Conservation (phyloP, 2,329 filamentous ascomycete genomes). For the Aureobasidium sp. region DNA sequence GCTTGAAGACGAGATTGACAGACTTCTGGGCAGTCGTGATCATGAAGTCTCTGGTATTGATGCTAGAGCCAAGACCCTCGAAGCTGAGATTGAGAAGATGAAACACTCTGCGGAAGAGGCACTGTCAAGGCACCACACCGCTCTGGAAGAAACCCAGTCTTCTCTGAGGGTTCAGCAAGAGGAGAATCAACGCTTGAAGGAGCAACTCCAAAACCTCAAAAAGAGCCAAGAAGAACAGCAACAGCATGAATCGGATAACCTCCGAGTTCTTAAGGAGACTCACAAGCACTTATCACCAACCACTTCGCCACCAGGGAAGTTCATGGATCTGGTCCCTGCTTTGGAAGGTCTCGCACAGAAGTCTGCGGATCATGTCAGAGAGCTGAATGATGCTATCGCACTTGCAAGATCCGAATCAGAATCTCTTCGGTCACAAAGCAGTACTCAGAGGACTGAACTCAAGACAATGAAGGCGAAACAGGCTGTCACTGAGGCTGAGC, state of each 20-base stretch:
- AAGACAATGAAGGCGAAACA: slow-evolving; percentile 23
- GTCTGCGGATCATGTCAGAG: slow-evolving; percentile 35
- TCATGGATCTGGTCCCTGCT: slow-evolving; percentile 29
- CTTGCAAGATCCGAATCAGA: slow-evolving; percentile 40
- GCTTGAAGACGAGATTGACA: slow-evolving; percentile 83
- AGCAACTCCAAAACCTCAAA: slow-evolving; percentile 32
- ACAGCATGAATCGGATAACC: slow-evolving; percentile 30
- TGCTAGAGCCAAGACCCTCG: slow-evolving; percentile 57
- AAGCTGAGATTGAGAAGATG: slow-evolving; percentile 61
- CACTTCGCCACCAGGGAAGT: slow-evolving; percentile 27
- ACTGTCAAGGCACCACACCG: slow-evolving; percentile 40
- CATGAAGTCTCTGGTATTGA: slow-evolving; percentile 68
- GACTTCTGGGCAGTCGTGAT: slow-evolving; percentile 72
- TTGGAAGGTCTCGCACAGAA: slow-evolving; percentile 37
- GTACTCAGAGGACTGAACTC: slow-evolving; percentile 30
- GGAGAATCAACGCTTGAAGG: slow-evolving; percentile 54
- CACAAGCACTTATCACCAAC: slow-evolving; percentile 31
- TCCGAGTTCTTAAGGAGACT: slow-evolving; percentile 25
- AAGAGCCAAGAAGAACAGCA: slow-evolving; percentile 30
- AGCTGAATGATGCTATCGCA: slow-evolving; percentile 38
- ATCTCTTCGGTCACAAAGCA: slow-evolving; percentile 29
- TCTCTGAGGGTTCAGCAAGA: slow-evolving; percentile 42
- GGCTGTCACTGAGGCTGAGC: slow-evolving; percentile 29
- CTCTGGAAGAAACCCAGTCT: slow-evolving; percentile 10
- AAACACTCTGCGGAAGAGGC: slow-evolving; percentile 42